Conservation (phyloP, 2,329 filamentous ascomycete species). For the Pestalotiopsis sp. region DNA sequence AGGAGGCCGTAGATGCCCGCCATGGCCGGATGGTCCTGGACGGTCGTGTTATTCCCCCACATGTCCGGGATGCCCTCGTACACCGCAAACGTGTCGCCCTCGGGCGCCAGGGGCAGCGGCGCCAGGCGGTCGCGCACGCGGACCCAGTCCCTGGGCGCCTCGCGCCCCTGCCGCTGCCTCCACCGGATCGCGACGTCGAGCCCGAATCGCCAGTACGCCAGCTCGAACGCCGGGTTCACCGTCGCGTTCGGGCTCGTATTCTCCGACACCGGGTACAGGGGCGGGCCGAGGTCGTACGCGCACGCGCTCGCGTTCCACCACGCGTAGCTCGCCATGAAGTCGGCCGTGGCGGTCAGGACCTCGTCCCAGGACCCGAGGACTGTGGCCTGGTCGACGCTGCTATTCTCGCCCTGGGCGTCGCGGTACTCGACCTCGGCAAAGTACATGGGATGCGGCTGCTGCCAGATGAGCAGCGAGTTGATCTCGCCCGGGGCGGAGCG, state of each 20-base stretch:
- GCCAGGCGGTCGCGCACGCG: conserved; percentile 54
- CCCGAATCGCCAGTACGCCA: conserved; percentile 65
- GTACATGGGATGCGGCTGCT: conserved; percentile 63
- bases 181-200: conserved; percentile 55
- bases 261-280: conserved; percentile 51
- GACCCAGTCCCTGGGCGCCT: conserved; percentile 47
- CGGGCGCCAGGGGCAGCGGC: conserved; percentile 53
- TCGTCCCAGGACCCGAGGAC: conserved; percentile 54
- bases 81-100: conserved; percentile 53
- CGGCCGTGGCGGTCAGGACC: conserved; percentile 52
- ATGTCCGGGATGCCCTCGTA: conserved; percentile 53
- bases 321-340: conserved; percentile 63
- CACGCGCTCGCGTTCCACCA: conserved; percentile 54
- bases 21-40: conserved; percentile 46
- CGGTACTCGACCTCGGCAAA: conserved; percentile 61
- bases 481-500: conserved; percentile 61
- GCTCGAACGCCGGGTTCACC: conserved; percentile 61
- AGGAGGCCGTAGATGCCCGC: conserved; percentile 45
- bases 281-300: conserved; percentile 52
- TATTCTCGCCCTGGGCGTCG: conserved; percentile 44
- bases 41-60: conserved; percentile 39
- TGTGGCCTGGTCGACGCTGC: conserved; percentile 29
- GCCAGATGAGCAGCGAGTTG: conserved; percentile 64
- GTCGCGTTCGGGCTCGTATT: conserved; percentile 61
- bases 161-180: conserved; percentile 49